Percentiles rank a stretch among this genome's conserved stretches.
phyloP scores from a whole-genome alignment of 768 basidiomycete species.

The Russula sp. region DNA sequence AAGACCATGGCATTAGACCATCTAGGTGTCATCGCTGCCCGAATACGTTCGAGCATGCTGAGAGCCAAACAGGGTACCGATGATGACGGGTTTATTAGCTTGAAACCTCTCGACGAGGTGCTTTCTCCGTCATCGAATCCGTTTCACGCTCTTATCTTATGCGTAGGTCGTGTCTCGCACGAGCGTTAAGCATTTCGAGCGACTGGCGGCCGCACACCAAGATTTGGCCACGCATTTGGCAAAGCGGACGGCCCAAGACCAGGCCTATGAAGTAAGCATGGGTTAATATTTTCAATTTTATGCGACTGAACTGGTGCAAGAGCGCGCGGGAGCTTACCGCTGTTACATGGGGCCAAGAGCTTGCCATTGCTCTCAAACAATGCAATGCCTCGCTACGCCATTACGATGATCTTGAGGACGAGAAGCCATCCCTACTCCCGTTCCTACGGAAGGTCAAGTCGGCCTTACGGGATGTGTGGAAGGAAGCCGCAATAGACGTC shows the following conservation, averaged over 20 bases:
- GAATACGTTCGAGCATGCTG: conserved; percentile 59
- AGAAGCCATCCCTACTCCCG: conserved; percentile 39
- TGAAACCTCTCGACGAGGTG: conserved; percentile 75
- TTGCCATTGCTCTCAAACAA: conserved; percentile 65
- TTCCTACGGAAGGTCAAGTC: conserved; percentile 59
- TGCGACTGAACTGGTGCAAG: conserved; percentile 41
- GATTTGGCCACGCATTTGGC: conserved; percentile 64
- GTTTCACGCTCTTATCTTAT: conserved; percentile 11
- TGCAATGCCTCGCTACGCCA: conserved; percentile 51
- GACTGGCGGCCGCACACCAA: conserved; percentile 58
- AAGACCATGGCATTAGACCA: conserved; percentile 92
- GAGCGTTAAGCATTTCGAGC: conserved; percentile 53
- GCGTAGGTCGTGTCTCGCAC: conserved; percentile 52
- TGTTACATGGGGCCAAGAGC: conserved; percentile 77
- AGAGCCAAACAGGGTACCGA: conserved; percentile 38
- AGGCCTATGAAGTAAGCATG: conserved; percentile 68
- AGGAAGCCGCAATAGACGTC: conserved; percentile 61
- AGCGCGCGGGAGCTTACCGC: conserved; percentile 81
- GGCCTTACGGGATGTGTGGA: conserved; percentile 73
- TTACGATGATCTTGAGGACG: conserved; percentile 35
- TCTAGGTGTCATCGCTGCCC: conserved; percentile 87
- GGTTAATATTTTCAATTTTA: conserved; percentile 1
- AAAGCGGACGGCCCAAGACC: conserved; percentile 73
- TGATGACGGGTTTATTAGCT: conserved; percentile 38
- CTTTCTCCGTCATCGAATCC: conserved; percentile 10